Evolutionary conservation across 805 yeast genomes (phyloP).

Genomic region (Myxozyma melibiosi): DNA sequence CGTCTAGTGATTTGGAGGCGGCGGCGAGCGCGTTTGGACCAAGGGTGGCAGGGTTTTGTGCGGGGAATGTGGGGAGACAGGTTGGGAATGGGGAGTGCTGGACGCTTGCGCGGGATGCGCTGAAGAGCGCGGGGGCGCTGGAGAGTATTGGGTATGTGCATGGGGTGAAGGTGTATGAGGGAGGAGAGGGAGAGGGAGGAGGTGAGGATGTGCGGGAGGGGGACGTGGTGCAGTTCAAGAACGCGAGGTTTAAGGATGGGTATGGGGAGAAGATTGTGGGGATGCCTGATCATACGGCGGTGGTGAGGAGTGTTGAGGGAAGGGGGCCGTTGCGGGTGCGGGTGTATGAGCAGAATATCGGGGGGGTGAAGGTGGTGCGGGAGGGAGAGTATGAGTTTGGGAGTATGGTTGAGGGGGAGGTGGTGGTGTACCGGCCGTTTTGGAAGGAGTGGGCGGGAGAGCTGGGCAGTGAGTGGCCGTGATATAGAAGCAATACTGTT

Average conservation of each 20-base stretch:
- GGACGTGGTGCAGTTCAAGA: constrained; percentile 43
- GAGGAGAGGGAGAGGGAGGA: constrained; percentile 22
- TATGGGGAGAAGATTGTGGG: constrained; percentile 36
- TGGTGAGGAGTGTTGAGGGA: constrained; percentile 38
- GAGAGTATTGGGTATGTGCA: constrained; percentile 20
- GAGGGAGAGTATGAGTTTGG: constrained; percentile 39
- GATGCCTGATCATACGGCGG: constrained; percentile 44
- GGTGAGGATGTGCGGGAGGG: constrained; percentile 39
- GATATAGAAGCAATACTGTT: neutral
- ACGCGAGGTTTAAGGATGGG: constrained; percentile 36
- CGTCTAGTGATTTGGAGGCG: constrained; percentile 38
- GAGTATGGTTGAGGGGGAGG: constrained; percentile 38
- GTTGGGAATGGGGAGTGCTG: constrained; percentile 48
- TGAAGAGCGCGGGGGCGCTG: constrained; percentile 35
- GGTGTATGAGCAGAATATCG: constrained; percentile 41
- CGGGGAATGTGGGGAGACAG: constrained; percentile 38
- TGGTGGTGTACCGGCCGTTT: constrained; percentile 42
- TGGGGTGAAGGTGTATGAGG: constrained; percentile 18
- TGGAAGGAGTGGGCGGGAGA: constrained; percentile 42
- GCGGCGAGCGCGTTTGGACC: constrained; percentile 40
- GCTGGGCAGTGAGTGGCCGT: constrained; percentile 35
- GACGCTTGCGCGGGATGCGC: constrained; percentile 45
- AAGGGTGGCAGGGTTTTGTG: constrained; percentile 43
- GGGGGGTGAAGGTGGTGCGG: constrained; percentile 40
- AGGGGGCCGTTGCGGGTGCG: constrained; percentile 4